Evolutionary conservation across 768 basidiomycete species (phyloP), one percentile per base, ranked within the genome.

Genomic region (Boletus reticulatus): DNA sequence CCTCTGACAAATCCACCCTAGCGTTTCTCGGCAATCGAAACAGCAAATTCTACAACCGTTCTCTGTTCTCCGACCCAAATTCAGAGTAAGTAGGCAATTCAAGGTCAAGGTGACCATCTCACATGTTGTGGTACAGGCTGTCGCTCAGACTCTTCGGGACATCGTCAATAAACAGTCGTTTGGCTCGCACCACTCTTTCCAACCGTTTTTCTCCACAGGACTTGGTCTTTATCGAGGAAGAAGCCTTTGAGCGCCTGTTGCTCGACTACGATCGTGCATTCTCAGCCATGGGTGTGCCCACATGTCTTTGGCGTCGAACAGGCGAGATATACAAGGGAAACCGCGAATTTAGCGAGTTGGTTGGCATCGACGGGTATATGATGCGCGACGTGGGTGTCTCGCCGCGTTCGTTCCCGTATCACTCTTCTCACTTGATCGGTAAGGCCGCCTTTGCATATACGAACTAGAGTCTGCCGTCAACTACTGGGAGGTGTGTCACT

Each of bases 221-320:
- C 71, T 81, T 97, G 24, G 91, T 98, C 13, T 96, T 97, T 72
- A 95, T 99, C 64, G 96, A 98, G 71, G 96, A 98, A 73, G 96
- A 98, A 73, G 94, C 91, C 0, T 98, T 98, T 65, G 96, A 99
- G 70, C 88, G 95, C 1, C 79, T 98, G 57, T 78, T 99, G 54
- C 83, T 98, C 22, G 94, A 97, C 67, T 98, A 98, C 60, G 96
- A 98, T 69, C 88, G 94, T 24, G 93, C 90, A 13, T 92, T 93
- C 73, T 87, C 88, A 50, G 94, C 92, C 0, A 98, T 99, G 88
- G 94, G 93, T 32, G 94, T 98, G 5, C 96, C 96, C 0, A 94
- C 94, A 0, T 99, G 96, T 62, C 80, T 98, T 7, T 99, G 96
- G 96, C 80, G 94, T 29, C 78, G 96, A 46, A 98, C 96, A 3